Evolutionary conservation across 192 early-diverging fungal species (phyloP), one percentile per base, ranked within the genome.

Genomic region (Coemansia sp.): DNA sequence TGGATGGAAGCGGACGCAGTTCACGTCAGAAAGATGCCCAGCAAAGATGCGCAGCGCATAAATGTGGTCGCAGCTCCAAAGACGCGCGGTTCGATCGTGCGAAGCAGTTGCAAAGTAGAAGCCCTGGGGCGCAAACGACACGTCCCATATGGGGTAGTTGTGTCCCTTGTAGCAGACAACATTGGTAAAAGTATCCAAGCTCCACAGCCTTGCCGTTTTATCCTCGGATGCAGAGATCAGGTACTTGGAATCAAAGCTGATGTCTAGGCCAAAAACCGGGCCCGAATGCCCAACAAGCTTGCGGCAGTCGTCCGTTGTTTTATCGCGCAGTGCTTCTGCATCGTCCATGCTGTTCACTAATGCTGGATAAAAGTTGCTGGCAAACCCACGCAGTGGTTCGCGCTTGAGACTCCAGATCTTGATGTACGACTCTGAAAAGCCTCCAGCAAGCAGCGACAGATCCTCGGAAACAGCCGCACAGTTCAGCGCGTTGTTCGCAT

Each of bases 1-100:
- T 9, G 95, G 97, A 71, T 99, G 97, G 70, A 99, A 99, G 67
- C 88, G 88, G 32, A 99, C 96, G 42, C 76, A 82, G 61, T 98
- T 95, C 10, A 99, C 97, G 79, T 99, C 97, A 0, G 95, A 92
- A 46, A 95, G 73, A 82, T 99, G 97, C 22, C 97, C 97, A 59
- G 93, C 96, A 88, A 99, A 97, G 35, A 99, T 91, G 59, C 97
- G 88, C 69, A 99, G 73, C 13, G 96, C 94, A 71, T 92, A 91
- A 41, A 97, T 93, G 65, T 96, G 95, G 71, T 99, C 97, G 65
- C 90, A 92, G 69, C 93, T 93, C 95, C 95, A 99, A 20, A 99
- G 82, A 41, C 96, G 83, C 29, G 97, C 93, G 0, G 96, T 99
- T 64, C 92, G 84, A 77, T 99, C 97, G 69, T 95, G 93, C 20